phyloP scores from a whole-genome alignment of 352 stramenopile species.

The Pilasporangium apinafurcum region DNA sequence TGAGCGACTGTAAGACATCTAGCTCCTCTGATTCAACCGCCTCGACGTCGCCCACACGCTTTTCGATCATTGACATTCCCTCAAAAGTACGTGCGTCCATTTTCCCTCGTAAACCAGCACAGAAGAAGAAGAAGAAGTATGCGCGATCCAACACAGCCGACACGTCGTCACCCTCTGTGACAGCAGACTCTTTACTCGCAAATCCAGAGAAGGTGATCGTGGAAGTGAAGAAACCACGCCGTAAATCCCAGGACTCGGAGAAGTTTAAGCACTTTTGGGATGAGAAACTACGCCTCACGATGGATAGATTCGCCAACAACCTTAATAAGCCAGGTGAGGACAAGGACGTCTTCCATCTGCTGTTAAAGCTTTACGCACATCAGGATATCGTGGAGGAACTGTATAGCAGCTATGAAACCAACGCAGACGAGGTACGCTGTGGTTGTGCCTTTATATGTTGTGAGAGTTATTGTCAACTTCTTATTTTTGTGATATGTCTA shows the following conservation, averaged over 20 bases:
- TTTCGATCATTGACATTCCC: constrained; percentile 37
- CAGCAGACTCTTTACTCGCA: constrained; percentile 10
- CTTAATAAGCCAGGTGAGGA: constrained; percentile 4
- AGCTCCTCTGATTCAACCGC: constrained; percentile 27
- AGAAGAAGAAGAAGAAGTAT: constrained; percentile 22
- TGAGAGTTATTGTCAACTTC: neutral
- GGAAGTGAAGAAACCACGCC: neutral
- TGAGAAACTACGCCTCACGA: constrained; percentile 59
- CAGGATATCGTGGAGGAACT: constrained; percentile 76
- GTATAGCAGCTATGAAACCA: constrained; percentile 58
- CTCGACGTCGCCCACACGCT: constrained; percentile 11
- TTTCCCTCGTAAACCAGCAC: constrained; percentile 19
- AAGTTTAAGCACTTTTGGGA: constrained; percentile 78
- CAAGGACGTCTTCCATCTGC: constrained; percentile 60
- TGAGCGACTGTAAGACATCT: constrained; percentile 45
- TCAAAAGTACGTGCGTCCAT: constrained; percentile 35
- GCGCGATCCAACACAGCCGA: neutral
- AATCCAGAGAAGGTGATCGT: constrained; percentile 11
- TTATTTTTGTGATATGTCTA: neutral
- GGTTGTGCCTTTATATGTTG: neutral
- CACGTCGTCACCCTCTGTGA: constrained; percentile 4
- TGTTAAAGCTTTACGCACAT: constrained; percentile 77
- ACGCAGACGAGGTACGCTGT: constrained; percentile 31
- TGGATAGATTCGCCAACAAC: constrained; percentile 41
- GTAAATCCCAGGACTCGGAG: constrained; percentile 35